These are phyloP conservation scores for Eucalyptus rudis DNA, from an alignment of 345 rosid species.

Conservation along the genomic window DNA sequence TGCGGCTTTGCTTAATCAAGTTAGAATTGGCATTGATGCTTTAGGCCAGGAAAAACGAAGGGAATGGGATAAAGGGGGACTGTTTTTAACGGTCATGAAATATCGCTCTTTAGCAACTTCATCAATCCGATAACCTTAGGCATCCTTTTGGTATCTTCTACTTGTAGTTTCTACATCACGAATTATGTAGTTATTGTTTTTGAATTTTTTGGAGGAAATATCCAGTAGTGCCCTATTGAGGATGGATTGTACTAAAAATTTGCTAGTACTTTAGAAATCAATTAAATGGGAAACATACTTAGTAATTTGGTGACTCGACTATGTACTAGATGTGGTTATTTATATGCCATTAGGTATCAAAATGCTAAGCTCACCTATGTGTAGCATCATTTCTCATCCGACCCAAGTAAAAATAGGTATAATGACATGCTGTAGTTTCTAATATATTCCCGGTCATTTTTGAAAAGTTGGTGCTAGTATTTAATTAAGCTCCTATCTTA, in stretches of 20 bases:
- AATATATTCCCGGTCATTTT: not conserved
- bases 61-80: not conserved
- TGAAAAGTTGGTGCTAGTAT: not conserved
- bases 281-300: not conserved
- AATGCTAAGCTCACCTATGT: not conserved
- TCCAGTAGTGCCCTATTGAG: not conserved
- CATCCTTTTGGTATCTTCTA: not conserved
- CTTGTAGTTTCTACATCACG: not conserved
- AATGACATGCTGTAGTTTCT: not conserved
- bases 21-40: not conserved
- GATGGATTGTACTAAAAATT: not conserved
- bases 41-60: not conserved
- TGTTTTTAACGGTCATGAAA: not conserved
- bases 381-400: not conserved
- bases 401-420: not conserved
- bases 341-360: not conserved
- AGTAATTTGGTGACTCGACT: not conserved
- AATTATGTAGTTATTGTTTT: not conserved
- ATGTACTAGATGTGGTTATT: not conserved
- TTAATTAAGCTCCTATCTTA: not conserved
- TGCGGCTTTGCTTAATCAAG: not conserved
- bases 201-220: not conserved
- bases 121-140: not conserved
- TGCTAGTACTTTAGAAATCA: not conserved
- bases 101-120: not conserved